Evolutionary conservation across 805 yeast species (phyloP).

Genomic region (Blastobotrys peoriensis): DNA sequence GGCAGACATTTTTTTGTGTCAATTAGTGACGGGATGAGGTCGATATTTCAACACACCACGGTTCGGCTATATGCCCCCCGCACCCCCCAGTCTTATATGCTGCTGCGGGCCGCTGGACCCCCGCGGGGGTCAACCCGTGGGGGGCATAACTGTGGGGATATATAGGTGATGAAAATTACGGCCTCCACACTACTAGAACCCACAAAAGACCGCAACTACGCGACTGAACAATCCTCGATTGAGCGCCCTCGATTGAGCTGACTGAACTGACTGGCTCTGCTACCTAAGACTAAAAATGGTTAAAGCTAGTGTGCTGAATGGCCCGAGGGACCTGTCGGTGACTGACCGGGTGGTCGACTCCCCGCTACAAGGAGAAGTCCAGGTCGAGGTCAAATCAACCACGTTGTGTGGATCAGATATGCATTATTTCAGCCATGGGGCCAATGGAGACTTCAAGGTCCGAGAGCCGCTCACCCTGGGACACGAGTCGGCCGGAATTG

Average conservation of each 20-base stretch:
- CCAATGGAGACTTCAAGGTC: constrained; percentile 72
- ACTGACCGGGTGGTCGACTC: neutral
- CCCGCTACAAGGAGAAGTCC: constrained; percentile 1
- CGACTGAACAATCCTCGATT: too few relatives aligned
- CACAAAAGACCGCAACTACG: too few relatives aligned
- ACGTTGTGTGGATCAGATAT: constrained; percentile 87
- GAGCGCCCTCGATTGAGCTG: too few relatives aligned
- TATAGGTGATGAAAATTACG: too few relatives aligned
- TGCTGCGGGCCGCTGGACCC: too few relatives aligned
- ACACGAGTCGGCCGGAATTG: constrained; percentile 78
- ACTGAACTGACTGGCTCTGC: too few relatives aligned
- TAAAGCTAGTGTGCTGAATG: neutral
- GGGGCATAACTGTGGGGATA: too few relatives aligned
- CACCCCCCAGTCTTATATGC: neutral
- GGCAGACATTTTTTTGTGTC: constrained; percentile 3
- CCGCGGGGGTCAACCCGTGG: too few relatives aligned
- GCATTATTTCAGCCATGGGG: constrained; percentile 74
- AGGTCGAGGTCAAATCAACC: constrained; percentile 52
- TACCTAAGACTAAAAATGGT: too few relatives aligned
- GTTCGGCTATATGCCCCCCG: neutral
- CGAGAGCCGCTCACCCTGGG: constrained; percentile 80
- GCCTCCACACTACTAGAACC: too few relatives aligned
- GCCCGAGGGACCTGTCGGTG: neutral
- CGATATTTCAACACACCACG: too few relatives aligned
- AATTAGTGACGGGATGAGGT: too few relatives aligned